phyloP scores from a whole-genome alignment of 768 basidiomycete species.

The Lactarius quietus region DNA sequence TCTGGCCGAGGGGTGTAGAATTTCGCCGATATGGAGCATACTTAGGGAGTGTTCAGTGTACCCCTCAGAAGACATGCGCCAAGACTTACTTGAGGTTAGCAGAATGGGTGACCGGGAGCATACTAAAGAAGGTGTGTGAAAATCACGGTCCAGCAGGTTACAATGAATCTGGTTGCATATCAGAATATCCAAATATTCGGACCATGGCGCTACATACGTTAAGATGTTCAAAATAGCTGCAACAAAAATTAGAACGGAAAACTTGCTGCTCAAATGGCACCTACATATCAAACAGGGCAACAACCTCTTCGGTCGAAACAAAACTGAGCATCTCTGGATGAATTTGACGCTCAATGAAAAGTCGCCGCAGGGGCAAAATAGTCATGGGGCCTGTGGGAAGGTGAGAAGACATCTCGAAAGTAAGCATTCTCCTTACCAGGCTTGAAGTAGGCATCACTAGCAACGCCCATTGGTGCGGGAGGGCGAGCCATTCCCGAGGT shows the following conservation, averaged over 20 bases:
- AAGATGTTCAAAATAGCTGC: constrained; percentile 72
- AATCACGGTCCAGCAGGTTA: constrained; percentile 76
- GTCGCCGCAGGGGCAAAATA: constrained; percentile 73
- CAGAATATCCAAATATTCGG: neutral
- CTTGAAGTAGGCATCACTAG: constrained; percentile 87
- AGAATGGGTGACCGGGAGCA: constrained; percentile 94
- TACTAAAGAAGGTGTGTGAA: constrained; percentile 92
- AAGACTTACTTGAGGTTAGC: constrained; percentile 77
- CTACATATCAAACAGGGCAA: constrained; percentile 86
- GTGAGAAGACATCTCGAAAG: constrained; percentile 6
- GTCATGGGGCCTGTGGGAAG: constrained; percentile 71
- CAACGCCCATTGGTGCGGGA: constrained; percentile 60
- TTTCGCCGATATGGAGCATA: constrained; percentile 92
- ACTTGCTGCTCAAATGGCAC: constrained; percentile 32
- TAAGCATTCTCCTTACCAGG: constrained; percentile 48
- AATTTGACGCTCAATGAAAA: constrained; percentile 84
- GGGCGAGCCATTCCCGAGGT: constrained; percentile 24
- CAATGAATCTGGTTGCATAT: constrained; percentile 57
- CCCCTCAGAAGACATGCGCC: constrained; percentile 5
- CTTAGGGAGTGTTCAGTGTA: constrained; percentile 38
- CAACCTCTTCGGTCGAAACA: constrained; percentile 83
- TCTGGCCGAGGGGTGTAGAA: constrained; percentile 83
- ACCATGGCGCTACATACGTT: constrained; percentile 45
- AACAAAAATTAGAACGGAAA: constrained; percentile 13
- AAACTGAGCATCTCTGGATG: constrained; percentile 95